Evolutionary conservation across 345 rosid genomes (phyloP), one percentile per base, ranked within the genome.

Genomic region (Citrus inodora): DNA sequence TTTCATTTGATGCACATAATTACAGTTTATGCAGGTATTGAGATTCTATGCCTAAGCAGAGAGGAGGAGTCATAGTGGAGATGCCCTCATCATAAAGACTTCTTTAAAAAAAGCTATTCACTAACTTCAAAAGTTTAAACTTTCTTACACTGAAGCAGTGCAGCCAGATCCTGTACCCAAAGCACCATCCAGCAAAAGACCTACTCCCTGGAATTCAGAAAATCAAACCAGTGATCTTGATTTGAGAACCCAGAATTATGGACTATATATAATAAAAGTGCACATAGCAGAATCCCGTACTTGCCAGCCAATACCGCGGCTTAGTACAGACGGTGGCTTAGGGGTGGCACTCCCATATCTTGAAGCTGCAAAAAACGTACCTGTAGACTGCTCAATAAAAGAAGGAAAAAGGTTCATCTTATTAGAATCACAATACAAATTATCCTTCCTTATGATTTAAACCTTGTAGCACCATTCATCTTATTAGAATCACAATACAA

Each of bases 231-330:
- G 40, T 17, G 35, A 69, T 28, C 33, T 19, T 64, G 77, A 70
- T 68, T 33, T 61, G 21, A 67, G 13, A 37, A 60, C 73, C 9
- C 21, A 30, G 24, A 25, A 62, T 22, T 35, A 74, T 28, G 28
- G 25, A 19, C 3, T 14, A 21, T 30, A 58, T 40, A 25, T 37
- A 11, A 71, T 76, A 70, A 83, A 70, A 63, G 1, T 4, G 4
- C 35, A 62, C 5, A 73, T 68, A 1, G 63, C n/a, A 53, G 51
- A 67, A 78, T 55, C 76, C 5, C 11, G 25, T 64, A 87, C 97
- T 92, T 88, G 93, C 97, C 98, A 92, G 51, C 98, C 98, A 32
- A 85, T 74, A 66, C 98, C 97, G 69, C 98, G 97, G 80, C 93
- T 88, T 65, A 93, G 83, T 32, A 93, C 91, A 0, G 93, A 91